Base-by-base conservation (phyloP, 2,329 filamentous ascomycete species). In the Trichoderma pleuroti region DNA sequence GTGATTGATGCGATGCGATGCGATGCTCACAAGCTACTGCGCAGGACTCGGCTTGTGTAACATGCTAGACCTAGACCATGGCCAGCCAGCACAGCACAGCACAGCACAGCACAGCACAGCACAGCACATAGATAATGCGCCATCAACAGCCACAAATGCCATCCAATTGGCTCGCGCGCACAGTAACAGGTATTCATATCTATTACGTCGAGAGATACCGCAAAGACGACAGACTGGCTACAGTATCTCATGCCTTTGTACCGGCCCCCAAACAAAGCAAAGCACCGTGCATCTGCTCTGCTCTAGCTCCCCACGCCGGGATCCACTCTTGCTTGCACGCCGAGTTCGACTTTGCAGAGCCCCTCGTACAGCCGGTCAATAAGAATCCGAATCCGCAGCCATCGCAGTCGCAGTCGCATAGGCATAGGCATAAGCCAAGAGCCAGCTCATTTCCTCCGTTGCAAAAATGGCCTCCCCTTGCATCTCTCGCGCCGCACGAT, bases 391-490 rank as follows among this genome's bases (percentile, higher is more conserved):
- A n/a, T n/a, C 18, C 54, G 10, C 54, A 56, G 21, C 52, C 5
- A 30, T 56, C 54, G 54, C 54, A 14, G n/a, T 21, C 52, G 52
- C 52, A 32, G n/a, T 56, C 28, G 24, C 46, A 54, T 39, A 49
- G 46, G 46, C 46, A 49, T 49, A 49, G n/a, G 46, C 46, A 24
- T 24, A 49, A 24, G n/a, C 42, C 61, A 32, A 14, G 42, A 66
- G 63, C 24, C 59, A 26, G 66, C 46, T 26, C 28, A 42, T 10
- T 16, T 34, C 39, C 32, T 8, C 57, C 16, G 46, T 21, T 18
- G n/a, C 67, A 49, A 39, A 39, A 39, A 69, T 69, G 67, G 21
- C 67, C 32, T 63, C 67, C 10, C 24, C 42, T 63, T 62, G 42
- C 59, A 26, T 69, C 42, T 26, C 57, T 21, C 61, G 59, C 30